phyloP scores from a whole-genome alignment of 2,329 filamentous ascomycete species.

The Macroventuria anomochaeta region DNA sequence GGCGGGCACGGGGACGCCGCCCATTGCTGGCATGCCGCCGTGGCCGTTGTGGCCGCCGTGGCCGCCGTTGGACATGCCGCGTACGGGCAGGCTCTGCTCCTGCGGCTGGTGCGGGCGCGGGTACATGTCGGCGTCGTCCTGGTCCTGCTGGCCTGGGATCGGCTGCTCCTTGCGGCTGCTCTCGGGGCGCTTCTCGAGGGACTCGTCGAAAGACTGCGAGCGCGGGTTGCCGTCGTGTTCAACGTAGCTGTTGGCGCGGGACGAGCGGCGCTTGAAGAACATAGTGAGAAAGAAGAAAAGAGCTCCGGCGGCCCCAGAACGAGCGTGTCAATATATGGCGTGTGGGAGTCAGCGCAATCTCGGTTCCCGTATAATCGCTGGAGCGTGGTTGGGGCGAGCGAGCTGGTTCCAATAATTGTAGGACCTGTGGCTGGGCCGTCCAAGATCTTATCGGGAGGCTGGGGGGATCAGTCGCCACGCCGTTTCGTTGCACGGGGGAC shows the following conservation, averaged over 20 bases:
- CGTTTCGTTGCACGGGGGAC: constrained; percentile 11
- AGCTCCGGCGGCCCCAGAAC: constrained; percentile 25
- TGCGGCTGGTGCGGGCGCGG: constrained; percentile 52
- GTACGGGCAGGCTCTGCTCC: constrained; percentile 38
- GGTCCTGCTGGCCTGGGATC: constrained; percentile 2
- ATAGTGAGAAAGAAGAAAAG: constrained; percentile 44
- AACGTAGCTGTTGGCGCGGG: constrained; percentile 56
- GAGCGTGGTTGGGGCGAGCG: constrained; percentile 18
- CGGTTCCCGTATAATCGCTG: constrained; percentile 12
- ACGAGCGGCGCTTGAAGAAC: constrained; percentile 59
- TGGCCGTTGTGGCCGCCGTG: too few species aligned
- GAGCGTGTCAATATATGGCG: constrained; percentile 35
- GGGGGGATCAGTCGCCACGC: too few species aligned
- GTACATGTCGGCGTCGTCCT: constrained; percentile 51
- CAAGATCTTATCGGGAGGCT: constrained; percentile 23
- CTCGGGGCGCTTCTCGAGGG: constrained; percentile 49
- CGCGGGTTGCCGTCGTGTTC: constrained; percentile 54
- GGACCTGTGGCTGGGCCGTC: constrained; percentile 22
- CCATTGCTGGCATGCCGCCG: constrained; percentile 30
- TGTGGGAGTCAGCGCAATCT: constrained; percentile 23
- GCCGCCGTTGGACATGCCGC: constrained; percentile 26
- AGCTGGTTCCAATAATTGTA: constrained; percentile 9
- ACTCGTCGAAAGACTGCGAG: constrained; percentile 50
- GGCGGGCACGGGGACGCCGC: constrained; percentile 33
- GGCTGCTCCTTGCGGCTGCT: constrained; percentile 47